A percentile compares a stretch with the other conserved stretches of the same genome.
These are phyloP conservation scores for Boletellus ananiceps DNA, from an alignment of 768 basidiomycete species.

Conservation along the genomic window DNA sequence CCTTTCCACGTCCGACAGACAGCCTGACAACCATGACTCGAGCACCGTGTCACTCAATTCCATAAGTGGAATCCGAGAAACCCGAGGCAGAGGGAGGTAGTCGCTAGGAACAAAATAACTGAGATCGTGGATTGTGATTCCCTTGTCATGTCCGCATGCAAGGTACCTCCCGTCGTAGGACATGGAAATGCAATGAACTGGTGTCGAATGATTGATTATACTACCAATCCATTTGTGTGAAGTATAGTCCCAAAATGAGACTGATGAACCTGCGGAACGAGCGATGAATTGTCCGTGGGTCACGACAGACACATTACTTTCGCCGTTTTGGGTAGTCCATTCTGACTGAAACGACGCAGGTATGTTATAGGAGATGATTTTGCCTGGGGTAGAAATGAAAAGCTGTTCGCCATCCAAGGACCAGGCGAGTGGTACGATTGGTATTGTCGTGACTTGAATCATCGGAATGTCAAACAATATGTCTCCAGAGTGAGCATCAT, in stretches of 20 bases:
- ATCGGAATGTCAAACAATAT: not conserved
- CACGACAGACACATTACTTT: not conserved
- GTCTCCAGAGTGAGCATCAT: too few species aligned
- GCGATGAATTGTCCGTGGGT: not conserved
- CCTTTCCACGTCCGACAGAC: not conserved
- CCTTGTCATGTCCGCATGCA: constrained; percentile 1
- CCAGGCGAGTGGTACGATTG: too few species aligned
- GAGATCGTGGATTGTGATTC: constrained; percentile 2
- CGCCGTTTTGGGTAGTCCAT: not conserved
- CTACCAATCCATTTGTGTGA: not conserved
- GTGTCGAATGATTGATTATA: not conserved
- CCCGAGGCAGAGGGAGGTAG: not conserved
- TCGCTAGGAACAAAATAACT: not conserved
- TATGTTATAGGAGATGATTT: not conserved
- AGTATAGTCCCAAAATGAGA: constrained; percentile 6
- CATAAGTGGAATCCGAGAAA: not conserved
- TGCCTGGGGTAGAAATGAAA: not conserved
- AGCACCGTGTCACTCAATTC: not conserved
- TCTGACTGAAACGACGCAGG: not conserved
- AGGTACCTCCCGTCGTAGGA: constrained; percentile 7
- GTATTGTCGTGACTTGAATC: not conserved
- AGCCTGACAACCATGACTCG: not conserved
- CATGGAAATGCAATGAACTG: not conserved
- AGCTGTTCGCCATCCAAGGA: too few species aligned
- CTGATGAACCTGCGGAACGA: not conserved